Evolutionary conservation across 164 flowering plant species (phyloP), one percentile per base, ranked within the genome.

Genomic region (Euptelea pleiosperma): DNA sequence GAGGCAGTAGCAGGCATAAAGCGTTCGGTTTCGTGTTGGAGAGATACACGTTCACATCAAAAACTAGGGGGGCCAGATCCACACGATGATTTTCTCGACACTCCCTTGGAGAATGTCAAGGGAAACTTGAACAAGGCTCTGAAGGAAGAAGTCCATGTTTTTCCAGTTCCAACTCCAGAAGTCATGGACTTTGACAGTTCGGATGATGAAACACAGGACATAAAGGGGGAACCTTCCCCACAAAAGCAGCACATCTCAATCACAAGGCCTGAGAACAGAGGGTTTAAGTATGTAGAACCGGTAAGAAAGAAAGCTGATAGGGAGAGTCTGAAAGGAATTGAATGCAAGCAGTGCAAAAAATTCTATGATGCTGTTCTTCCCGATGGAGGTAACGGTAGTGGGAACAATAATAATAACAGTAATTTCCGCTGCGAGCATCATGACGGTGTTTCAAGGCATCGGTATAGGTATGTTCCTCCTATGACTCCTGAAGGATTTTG

Each of bases 401-500:
- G 51, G 34, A 63, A 67, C 21, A 29, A 59, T 39, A 62, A 72
- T 36, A 62, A 50, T 47, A 72, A 62, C 26, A 55, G 56, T 26
- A 67, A 58, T 45, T 26, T 75, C 6, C 88, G 87, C 3, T 93
- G 97, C 53, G 98, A 89, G 73, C 97, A 93, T 75, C 96, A 80
- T 67, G 96, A 86, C 41, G 96, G 96, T 31, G 92, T 87, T 58
- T 93, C 98, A 3, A 80, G 94, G 77, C 98, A 93, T 74, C 80
- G 97, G 28, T 93, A 87, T 51, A 86, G 71, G 79, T 86, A 77
- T 73, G 70, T 63, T 42, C 98, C 98, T 76, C 98, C 98, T 21
- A 21, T 69, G 60, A 93, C 97, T 51, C 98, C 98, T 36, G 98
- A 93, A 73, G 98, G 98, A 28, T 93, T 89, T 76, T 93, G 98